Base-by-base conservation (phyloP, 2,329 filamentous ascomycete genomes). In the Tolypocladium amazonense region DNA sequence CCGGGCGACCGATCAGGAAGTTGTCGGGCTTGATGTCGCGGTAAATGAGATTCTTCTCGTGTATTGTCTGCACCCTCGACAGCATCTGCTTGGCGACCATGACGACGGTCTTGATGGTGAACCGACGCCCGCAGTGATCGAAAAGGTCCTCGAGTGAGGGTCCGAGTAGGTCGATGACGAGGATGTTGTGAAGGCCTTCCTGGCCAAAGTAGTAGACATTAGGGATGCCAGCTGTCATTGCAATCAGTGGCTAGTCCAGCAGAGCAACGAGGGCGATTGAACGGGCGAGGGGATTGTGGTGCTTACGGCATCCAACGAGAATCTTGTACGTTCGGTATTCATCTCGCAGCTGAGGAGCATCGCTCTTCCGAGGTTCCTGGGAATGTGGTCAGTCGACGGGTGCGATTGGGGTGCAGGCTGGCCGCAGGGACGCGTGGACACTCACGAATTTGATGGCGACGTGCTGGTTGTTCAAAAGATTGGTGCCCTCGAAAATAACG, bases 11-110 rank as follows among this genome's bases (percentile, higher is more conserved):
- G 69, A 97, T 97, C 64, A 99, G 84, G 79, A 99, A 97, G 80
- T 99, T 99, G 80, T 99, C 94, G 60, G 94, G 94, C 76, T 99
- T 99, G 81, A 99, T 97, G 72, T 99, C 94, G 67, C 94, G 88
- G 77, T 99, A 97, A 74, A 99, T 97, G 63, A 97, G 83, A 76
- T 97, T 97, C 84, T 97, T 97, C 78, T 97, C 94, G 80, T 99
- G 93, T 67, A 99, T 97, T 1, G 84, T 87, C 75, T 87, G 93
- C 33, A 99, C 93, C 64, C 93, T 87, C 39, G 92, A 97, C 58
- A 97, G 83, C 94, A 97, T 97, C 75, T 99, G 93, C 79, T 97
- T 97, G 53, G 94, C 93, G 60, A 97, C 92, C 94, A 97, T 97
- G 63, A 97, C 92, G 15, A 97, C 93, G 0, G 94, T 99, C 84